A percentile compares a stretch with the other conserved stretches of the same genome.
These are phyloP conservation scores for Bruguiera gymnorhiza DNA, from an alignment of 345 rosid genomes.

Conservation along the genomic window DNA sequence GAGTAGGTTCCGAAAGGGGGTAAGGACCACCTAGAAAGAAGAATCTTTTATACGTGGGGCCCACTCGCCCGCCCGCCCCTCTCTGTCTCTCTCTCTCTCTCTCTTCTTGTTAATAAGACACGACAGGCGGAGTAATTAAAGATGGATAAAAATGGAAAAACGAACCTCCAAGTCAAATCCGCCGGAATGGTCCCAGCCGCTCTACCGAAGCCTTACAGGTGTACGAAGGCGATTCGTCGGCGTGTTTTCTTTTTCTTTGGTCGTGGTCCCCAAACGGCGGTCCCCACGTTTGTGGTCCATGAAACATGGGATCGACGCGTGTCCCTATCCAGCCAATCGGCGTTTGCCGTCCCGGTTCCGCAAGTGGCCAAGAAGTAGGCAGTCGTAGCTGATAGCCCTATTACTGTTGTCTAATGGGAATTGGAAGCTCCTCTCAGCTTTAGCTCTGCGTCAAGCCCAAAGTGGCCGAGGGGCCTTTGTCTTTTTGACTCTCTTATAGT, in stretches of 20 bases:
- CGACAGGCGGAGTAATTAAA: slow-evolving; percentile 1
- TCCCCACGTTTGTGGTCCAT: slow-evolving; percentile 25
- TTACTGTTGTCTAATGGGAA: background rate
- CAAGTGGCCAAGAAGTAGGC: slow-evolving; percentile 12
- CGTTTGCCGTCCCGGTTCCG: slow-evolving; percentile 10
- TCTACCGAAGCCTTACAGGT: background rate
- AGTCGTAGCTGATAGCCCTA: background rate
- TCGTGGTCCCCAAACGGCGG: background rate
- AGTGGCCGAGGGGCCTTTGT: too few species aligned
- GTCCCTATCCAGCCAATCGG: background rate
- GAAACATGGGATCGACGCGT: slow-evolving; percentile 15
- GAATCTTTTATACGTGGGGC: too few species aligned
- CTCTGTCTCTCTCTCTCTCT: too few species aligned
- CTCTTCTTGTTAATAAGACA: too few species aligned
- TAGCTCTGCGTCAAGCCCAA: background rate
- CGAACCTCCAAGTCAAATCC: slow-evolving; percentile 10
- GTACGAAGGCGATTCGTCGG: background rate
- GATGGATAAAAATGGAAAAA: background rate
- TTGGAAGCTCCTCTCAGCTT: background rate
- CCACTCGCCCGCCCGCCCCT: too few species aligned
- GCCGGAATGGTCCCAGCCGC: slow-evolving; percentile 5
- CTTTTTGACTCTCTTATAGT: too few species aligned
- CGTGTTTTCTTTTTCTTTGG: background rate
- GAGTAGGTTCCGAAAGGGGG: too few species aligned
- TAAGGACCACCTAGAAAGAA: too few species aligned